Base-by-base conservation (phyloP, 2,329 filamentous ascomycete species). In the Aspergillus ochraceoroseus region DNA sequence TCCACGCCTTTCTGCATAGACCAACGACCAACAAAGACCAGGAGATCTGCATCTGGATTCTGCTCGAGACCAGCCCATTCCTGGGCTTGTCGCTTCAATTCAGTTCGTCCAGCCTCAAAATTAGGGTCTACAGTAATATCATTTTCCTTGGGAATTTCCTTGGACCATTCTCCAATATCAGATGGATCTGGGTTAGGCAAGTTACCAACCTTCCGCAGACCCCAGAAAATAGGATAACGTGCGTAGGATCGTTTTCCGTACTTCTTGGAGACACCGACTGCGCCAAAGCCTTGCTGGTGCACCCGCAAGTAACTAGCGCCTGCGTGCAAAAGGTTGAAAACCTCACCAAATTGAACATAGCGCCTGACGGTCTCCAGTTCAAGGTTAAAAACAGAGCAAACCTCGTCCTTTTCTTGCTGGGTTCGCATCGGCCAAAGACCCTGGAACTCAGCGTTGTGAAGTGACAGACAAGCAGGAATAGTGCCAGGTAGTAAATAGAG, bases 371-470 rank as follows among this genome's bases (percentile, higher is more conserved):
- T 63, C 3, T 79, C 71, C 7, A 72, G 59, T 11, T 72, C 68
- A 13, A 83, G 64, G 49, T 82, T 82, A 63, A 80, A 83, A 18
- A 83, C 77, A 3, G 71, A 70, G 56, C 78, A 82, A 4, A 83
- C 76, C 58, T 83, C 80, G 23, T 73, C 72, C 40, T 72, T 71
- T 49, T 83, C 80, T 29, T 75, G 71, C 5, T 73, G 68, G 7
- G 73, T 79, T 7, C 80, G 70, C 73, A 83, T 80, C 1, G 79
- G 77, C 80, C 80, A 83, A 14, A 83, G 64, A 37, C 80, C 80
- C 57, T 83, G 80, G 52, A 83, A 83, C 49, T 83, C 80, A 36
- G 80, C 80, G 47, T 83, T 83, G 59, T 83, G 80, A 9, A 83
- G 73, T 0, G 79, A 82, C 6, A 83, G 62, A 50, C 76, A 80